phyloP scores from a whole-genome alignment of 73 alveolate species.

The Uronychia setigera region DNA sequence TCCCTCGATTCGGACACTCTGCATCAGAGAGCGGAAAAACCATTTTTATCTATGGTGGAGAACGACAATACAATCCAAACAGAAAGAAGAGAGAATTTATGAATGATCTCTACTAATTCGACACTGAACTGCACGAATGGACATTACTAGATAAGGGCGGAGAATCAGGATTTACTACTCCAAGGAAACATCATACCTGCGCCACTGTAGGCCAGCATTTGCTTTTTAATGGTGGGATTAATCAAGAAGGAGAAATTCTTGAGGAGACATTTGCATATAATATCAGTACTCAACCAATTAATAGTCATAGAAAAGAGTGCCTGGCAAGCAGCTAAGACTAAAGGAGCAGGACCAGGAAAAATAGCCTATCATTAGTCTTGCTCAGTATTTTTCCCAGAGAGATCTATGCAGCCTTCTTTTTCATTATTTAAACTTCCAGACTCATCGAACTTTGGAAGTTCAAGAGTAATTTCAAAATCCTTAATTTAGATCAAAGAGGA shows the following conservation, averaged over 20 bases:
- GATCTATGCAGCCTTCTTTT: conserved; percentile 14
- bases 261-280: conserved; percentile 38
- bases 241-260: conserved; percentile 19
- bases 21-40: not conserved
- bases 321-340: conserved; percentile 22
- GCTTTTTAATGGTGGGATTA: conserved; percentile 46
- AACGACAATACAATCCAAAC: not conserved
- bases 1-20: not conserved
- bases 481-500: conserved; percentile 28
- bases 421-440: conserved; percentile 33
- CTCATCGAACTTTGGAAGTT: conserved; percentile 4
- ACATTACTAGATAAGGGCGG: not conserved
- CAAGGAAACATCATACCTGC: conserved; percentile 30
- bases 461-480: not conserved
- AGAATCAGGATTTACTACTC: not conserved
- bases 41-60: not conserved
- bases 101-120: not conserved
- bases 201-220: conserved; percentile 32
- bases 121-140: not conserved
- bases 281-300: conserved; percentile 11
- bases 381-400: conserved; percentile 28
- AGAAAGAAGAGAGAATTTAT: conserved; percentile 1
- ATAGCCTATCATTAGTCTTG: conserved; percentile 21
- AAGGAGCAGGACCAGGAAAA: conserved; percentile 58
- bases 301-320: not conserved